Evolutionary conservation across 805 yeast genomes (phyloP), one percentile per base, ranked within the genome.

Genomic region (Myxozyma melibiosi): DNA sequence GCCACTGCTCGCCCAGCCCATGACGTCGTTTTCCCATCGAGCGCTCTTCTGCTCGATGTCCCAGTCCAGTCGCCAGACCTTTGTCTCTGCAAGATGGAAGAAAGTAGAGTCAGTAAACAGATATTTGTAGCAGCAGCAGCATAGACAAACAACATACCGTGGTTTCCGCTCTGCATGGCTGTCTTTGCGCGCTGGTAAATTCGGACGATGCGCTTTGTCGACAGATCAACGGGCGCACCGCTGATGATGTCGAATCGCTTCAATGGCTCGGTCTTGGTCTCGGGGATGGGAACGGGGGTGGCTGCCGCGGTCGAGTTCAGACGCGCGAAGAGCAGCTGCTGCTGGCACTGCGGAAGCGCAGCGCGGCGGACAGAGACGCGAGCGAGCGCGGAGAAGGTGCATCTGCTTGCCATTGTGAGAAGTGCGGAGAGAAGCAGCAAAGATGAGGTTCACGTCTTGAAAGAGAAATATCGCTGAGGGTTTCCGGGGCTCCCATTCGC

Each of bases 21-120:
- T 88, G 70, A 88, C 77, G 70, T 87, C 92, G 73, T 88, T 88
- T 70, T 88, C 96, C 96, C 96, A 88, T 70, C 94, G 77, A 76
- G 88, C 83, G 22, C 86, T 88, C 67, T 84, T 82, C 43, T 84
- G 84, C 55, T 85, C 74, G 40, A 88, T 80, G 68, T 89, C 96
- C 92, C 94, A 88, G 73, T 88, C 95, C 55, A 88, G 69, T 67
- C 82, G 83, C 96, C 96, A 88, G 51, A 70, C 68, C 62, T 67
- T 65, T 51, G 77, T 70, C 42, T 71, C 71, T 58, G 34, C 27
- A 25, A 14, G 8, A n/a, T n/a, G n/a, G n/a, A 28, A 4, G 11
- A 20, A n/a, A 18, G n/a, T 3, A 27, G 11, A 22, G 34, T 42
- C 30, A 18, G 13, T 16, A 13, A 35, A 6, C 22, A n/a, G n/a